A percentile compares a stretch with the other conserved stretches of the same genome.
Evolutionary conservation across 164 flowering plant genomes (phyloP).

Genomic region (Tetrastigma voinierianum): DNA sequence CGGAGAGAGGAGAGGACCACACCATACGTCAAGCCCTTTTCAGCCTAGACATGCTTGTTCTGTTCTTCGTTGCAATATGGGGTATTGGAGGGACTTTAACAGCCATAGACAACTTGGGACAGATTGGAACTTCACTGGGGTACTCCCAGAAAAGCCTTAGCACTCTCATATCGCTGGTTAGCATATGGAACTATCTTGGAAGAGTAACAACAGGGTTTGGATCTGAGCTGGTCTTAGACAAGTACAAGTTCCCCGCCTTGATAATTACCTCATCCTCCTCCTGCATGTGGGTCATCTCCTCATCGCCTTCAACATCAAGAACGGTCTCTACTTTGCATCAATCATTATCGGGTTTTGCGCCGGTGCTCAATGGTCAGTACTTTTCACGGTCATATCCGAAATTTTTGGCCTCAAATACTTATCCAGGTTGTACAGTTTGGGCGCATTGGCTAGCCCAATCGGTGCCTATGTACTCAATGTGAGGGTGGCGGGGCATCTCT

Average conservation of each 20-base stretch:
- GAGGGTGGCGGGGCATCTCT: conserved; percentile 35
- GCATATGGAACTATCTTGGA: conserved; percentile 58
- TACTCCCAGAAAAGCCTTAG: conserved; percentile 35
- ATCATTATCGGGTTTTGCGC: conserved; percentile 47
- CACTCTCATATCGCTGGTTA: conserved; percentile 49
- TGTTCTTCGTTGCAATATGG: conserved; percentile 27
- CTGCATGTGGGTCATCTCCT: conserved; percentile 48
- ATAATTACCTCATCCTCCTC: conserved; percentile 41
- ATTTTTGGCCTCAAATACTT: conserved; percentile 50
- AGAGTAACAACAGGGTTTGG: conserved; percentile 38
- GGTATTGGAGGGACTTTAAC: conserved; percentile 40
- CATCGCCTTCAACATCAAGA: conserved; percentile 41
- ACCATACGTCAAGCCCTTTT: conserved; percentile 42
- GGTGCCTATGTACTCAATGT: conserved; percentile 45
- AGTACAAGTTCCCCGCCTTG: conserved; percentile 47
- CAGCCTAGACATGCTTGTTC: conserved; percentile 35
- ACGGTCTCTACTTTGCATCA: conserved; percentile 41
- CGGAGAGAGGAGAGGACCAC: conserved; percentile 38
- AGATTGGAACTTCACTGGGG: conserved; percentile 41
- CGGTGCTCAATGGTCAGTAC: conserved; percentile 56
- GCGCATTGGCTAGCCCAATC: conserved; percentile 43
- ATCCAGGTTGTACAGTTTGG: conserved; percentile 43
- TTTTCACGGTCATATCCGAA: conserved; percentile 47
- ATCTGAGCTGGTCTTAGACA: conserved; percentile 36
- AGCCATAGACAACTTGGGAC: conserved; percentile 43